phyloP scores from a whole-genome alignment of 169 alveolate species.

The Babesia bigemina region DNA sequence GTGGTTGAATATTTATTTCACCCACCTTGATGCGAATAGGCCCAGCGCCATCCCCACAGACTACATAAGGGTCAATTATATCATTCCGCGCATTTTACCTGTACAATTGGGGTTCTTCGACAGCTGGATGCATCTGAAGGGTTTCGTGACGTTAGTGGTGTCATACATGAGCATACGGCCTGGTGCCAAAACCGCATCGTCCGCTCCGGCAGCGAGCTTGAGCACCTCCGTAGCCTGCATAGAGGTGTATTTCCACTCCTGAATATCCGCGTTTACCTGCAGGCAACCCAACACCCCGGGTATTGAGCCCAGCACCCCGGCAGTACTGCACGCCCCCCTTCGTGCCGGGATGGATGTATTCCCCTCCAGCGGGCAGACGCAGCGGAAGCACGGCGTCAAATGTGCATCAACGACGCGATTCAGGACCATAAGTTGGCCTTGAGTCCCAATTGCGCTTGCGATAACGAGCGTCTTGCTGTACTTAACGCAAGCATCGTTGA shows the following conservation, averaged over 20 bases:
- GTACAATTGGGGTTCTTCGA: slow-evolving; percentile 59
- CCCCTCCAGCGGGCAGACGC: slow-evolving; percentile 64
- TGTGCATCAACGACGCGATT: slow-evolving; percentile 15
- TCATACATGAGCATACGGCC: slow-evolving; percentile 68
- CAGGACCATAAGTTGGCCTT: slow-evolving; percentile 77
- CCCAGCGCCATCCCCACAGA: slow-evolving; percentile 1
- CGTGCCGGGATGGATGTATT: slow-evolving; percentile 53
- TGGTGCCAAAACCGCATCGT: slow-evolving; percentile 41
- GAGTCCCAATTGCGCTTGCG: slow-evolving; percentile 74
- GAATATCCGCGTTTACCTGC: slow-evolving; percentile 36
- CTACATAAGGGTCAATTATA: not conserved
- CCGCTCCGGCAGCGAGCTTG: slow-evolving; percentile 64
- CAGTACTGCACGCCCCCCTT: slow-evolving; percentile 69
- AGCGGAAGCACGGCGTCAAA: slow-evolving; percentile 70
- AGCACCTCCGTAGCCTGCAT: slow-evolving; percentile 73
- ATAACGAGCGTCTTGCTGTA: slow-evolving; percentile 70
- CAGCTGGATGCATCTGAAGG: slow-evolving; percentile 69
- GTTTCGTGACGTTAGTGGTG: slow-evolving; percentile 54
- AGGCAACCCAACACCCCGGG: slow-evolving; percentile 77
- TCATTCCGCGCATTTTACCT: slow-evolving; percentile 13
- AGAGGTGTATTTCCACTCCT: not conserved
- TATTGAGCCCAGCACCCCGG: slow-evolving; percentile 75
- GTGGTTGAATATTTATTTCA: not conserved
- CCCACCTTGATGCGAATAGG: slow-evolving; percentile 20
- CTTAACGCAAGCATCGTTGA: slow-evolving; percentile 74